phyloP scores from a whole-genome alignment of 495 filamentous ascomycete genomes.

The Niebla homalea region DNA sequence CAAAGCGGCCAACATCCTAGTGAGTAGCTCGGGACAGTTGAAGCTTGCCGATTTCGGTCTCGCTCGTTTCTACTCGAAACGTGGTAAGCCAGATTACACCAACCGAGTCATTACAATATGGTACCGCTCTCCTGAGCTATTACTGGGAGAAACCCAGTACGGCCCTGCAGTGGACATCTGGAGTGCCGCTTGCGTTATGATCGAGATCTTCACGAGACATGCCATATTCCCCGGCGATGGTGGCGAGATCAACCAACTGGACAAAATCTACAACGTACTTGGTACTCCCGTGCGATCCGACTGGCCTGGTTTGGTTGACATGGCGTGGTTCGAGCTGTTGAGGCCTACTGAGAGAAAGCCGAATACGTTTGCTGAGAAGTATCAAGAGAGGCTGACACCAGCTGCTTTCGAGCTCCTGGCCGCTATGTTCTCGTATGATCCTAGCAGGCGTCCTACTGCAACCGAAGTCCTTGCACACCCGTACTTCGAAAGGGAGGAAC shows the following conservation, averaged over 20 bases:
- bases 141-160: slow-evolving; percentile 89
- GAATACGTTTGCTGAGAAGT: slow-evolving; percentile 75
- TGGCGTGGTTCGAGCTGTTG: slow-evolving; percentile 92
- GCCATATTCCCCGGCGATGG: slow-evolving; percentile 95
- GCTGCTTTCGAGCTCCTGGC: slow-evolving; percentile 72
- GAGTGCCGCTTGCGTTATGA: slow-evolving; percentile 92
- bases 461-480: slow-evolving; percentile 75
- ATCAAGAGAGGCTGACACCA: slow-evolving; percentile 55
- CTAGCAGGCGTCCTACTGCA: slow-evolving; percentile 69
- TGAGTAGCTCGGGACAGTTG: slow-evolving; percentile 74
- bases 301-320: slow-evolving; percentile 79
- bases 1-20: slow-evolving; percentile 87
- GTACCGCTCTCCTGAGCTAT: slow-evolving; percentile 44
- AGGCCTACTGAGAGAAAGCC: slow-evolving; percentile 57
- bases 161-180: slow-evolving; percentile 93
- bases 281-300: slow-evolving; percentile 74
- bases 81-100: slow-evolving; percentile 86
- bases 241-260: slow-evolving; percentile 85
- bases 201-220: slow-evolving; percentile 91
- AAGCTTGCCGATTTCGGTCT: slow-evolving; percentile 96
- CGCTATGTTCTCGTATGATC: slow-evolving; percentile 79
- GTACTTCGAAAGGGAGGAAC: slow-evolving; percentile 80
- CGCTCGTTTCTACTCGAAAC: slow-evolving; percentile 93
- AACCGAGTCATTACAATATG: slow-evolving; percentile 86
- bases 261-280: slow-evolving; percentile 87